Evolutionary conservation across 768 basidiomycete genomes (phyloP).

Genomic region (Hemileccinum impolitum): DNA sequence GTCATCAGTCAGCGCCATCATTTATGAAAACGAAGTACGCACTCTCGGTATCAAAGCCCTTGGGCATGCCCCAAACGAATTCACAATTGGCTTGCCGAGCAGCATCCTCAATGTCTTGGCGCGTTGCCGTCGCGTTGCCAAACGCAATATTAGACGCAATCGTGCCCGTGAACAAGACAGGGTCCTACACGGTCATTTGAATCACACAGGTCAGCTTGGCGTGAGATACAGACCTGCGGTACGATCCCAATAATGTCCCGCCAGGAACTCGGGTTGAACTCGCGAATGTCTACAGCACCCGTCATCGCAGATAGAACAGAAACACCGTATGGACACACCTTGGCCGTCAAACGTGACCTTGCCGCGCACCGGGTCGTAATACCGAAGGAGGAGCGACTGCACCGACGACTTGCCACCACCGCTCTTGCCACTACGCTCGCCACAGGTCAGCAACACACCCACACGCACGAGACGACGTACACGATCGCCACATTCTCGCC

Average conservation of each 20-base stretch:
- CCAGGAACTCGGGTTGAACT: conserved; percentile 86
- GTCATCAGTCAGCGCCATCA: too few species aligned
- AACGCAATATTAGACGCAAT: conserved; percentile 95
- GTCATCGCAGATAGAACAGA: background rate
- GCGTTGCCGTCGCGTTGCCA: conserved; percentile 69
- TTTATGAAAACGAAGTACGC: conserved; percentile 22
- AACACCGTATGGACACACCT: conserved; percentile 42
- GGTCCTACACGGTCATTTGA: conserved; percentile 47
- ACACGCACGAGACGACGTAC: conserved; percentile 45
- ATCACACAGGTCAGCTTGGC: background rate
- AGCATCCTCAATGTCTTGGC: conserved; percentile 82
- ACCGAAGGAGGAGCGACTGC: conserved; percentile 80
- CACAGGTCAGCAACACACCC: background rate
- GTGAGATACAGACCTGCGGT: conserved; percentile 55
- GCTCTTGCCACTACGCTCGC: conserved; percentile 66
- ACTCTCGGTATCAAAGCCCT: conserved; percentile 94
- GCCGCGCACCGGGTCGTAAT: conserved; percentile 85
- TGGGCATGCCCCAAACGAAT: conserved; percentile 91
- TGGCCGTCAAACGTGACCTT: conserved; percentile 82
- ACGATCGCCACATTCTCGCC: conserved; percentile 91
- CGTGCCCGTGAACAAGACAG: conserved; percentile 86
- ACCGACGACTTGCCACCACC: conserved; percentile 94
- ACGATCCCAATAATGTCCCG: conserved; percentile 88
- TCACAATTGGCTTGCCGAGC: conserved; percentile 93
- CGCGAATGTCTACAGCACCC: conserved; percentile 65